Percentiles rank a stretch among this genome's conserved stretches.
phyloP scores from a whole-genome alignment of 139 green algal genomes.

The Parachlorella kessleri region DNA sequence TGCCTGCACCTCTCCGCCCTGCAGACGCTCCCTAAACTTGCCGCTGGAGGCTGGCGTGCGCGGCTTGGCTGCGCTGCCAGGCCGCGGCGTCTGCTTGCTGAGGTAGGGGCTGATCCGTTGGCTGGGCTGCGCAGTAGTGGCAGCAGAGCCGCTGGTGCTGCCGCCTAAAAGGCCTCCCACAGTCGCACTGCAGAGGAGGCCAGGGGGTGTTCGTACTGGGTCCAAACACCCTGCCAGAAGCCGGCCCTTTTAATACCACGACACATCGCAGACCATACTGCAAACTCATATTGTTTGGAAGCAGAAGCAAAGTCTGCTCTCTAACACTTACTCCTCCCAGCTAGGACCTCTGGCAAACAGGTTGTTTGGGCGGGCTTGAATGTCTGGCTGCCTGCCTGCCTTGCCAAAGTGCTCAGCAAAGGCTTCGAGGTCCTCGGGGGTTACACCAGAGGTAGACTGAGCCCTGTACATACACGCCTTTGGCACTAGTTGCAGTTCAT shows the following conservation, averaged over 20 bases:
- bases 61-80: neutral
- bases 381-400: neutral
- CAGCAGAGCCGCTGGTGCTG: too few species aligned
- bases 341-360: too few species aligned
- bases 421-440: neutral
- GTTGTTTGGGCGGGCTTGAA: too few species aligned
- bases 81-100: neutral
- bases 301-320: too few species aligned
- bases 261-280: too few species aligned
- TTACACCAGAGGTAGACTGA: neutral
- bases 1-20: constrained; percentile 5
- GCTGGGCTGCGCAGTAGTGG: constrained; percentile 10
- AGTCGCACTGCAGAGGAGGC: neutral
- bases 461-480: neutral
- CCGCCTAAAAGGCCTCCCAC: too few species aligned
- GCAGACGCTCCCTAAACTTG: constrained; percentile 36
- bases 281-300: too few species aligned
- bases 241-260: too few species aligned
- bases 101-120: constrained; percentile 41
- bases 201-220: neutral
- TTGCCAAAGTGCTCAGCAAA: neutral
- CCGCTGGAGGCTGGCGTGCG: constrained; percentile 4
- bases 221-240: too few species aligned
- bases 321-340: too few species aligned
- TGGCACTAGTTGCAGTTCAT: neutral